Evolutionary conservation across 441 rosid genomes (phyloP), one percentile per base, ranked within the genome.

Genomic region (Jatropha podagrica): DNA sequence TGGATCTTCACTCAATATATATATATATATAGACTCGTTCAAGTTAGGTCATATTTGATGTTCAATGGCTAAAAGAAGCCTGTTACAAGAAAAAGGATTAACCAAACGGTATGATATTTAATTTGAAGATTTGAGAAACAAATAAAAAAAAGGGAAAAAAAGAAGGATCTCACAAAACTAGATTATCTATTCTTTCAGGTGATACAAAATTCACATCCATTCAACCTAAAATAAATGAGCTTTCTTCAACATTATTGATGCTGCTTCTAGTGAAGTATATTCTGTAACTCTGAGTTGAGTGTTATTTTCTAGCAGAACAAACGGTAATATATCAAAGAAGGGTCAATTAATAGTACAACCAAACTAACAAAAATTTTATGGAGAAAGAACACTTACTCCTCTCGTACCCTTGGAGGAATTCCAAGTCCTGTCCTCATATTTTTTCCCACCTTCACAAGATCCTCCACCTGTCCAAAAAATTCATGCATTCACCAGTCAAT

Each of bases 371-470:
- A 1, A 14, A 9, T 11, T 54, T 3, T 20, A 9, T 2, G n/a
- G 7, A 4, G 11, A 40, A 9, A 4, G 17, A 5, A n/a, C 46
- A 46, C 87, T 77, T 62, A 76, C 79, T 84, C 78, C 7, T 81
- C 27, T 2, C 65, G 80, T 26, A 79, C 68, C 37, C 85, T 85
- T 32, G 86, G 75, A 79, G 74, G 76, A 80, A 85, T 63, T 44
- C 93, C 87, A 13, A 94, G 84, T 59, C 78, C 81, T 0, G 83
- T 83, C 82, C 96, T 89, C 14, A 90, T 74, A 68, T 66, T 83
- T 2, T 85, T 86, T 49, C 96, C 97, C 20, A 87, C 52, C 11
- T 86, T 88, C 13, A 87, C 54, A 42, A 91, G 79, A 75, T 94
- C 97, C 81, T 94, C 89, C 12, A 92, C 89, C 94, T 91, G 74